A percentile compares a stretch with the other conserved stretches of the same genome.
These are phyloP conservation scores for Aspergillus bertholletiae DNA, from an alignment of 495 filamentous ascomycete species.

Conservation along the genomic window DNA sequence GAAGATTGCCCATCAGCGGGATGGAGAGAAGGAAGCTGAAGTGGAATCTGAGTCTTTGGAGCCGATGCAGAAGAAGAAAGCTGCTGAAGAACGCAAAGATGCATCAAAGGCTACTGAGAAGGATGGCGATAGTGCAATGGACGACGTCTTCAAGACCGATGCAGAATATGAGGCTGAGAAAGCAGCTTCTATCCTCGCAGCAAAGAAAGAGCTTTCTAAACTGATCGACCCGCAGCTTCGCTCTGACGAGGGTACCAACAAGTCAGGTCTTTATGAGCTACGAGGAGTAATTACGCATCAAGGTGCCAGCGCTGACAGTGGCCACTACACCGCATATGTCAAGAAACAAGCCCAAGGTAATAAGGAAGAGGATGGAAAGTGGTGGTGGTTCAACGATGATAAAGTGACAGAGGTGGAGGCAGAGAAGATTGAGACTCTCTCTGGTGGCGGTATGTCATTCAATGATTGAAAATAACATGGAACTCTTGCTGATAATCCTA, in stretches of 20 bases:
- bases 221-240: constrained; percentile 68
- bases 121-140: constrained; percentile 68
- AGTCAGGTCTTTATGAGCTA: constrained; percentile 90
- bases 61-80: constrained; percentile 50
- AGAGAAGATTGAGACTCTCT: constrained; percentile 85
- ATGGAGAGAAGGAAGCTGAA: constrained; percentile 50
- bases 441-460: constrained; percentile 72
- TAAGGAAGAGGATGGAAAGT: constrained; percentile 81
- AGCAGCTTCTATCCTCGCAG: constrained; percentile 62
- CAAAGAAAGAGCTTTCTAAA: constrained; percentile 79
- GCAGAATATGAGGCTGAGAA: constrained; percentile 86
- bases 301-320: constrained; percentile 92
- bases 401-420: constrained; percentile 89
- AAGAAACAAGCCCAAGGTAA: constrained; percentile 77
- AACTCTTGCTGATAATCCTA: constrained; percentile 7
- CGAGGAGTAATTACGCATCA: constrained; percentile 96
- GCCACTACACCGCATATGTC: constrained; percentile 95
- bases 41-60: constrained; percentile 31
- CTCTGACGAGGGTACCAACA: constrained; percentile 78
- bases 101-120: constrained; percentile 39
- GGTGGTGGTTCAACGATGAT: constrained; percentile 99
- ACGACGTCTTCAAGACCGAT: constrained; percentile 82
- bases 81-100: constrained; percentile 49
- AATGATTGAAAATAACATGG: background rate
- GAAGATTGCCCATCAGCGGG: constrained; percentile 22